Base-by-base conservation (phyloP, 345 rosid genomes). In the Gossypium rotundifolium region DNA sequence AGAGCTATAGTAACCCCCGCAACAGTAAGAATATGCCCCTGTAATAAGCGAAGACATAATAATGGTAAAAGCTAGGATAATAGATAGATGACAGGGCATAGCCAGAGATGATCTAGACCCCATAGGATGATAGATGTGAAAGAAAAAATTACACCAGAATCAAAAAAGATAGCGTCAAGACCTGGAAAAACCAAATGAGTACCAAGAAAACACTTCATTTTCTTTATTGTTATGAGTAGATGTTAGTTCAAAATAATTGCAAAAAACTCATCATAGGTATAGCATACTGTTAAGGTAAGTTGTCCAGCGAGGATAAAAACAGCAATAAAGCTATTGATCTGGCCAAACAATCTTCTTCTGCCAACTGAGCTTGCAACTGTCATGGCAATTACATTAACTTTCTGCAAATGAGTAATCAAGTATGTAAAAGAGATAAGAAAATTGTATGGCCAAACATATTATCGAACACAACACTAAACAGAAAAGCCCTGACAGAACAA, bases 291-390 rank as follows among this genome's bases (percentile, higher is more conserved):
- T 80, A 91, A 79, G 57, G 96, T 92, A 67, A 94, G 89, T 83
- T 92, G 98, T 81, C 97, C 98, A 73, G 84, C 83, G 33, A 94
- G 96, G 81, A 94, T 92, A 85, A 94, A 94, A 70, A 90, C 81
- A 73, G 96, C 98, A 79, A 92, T 88, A 38, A 94, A 92, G 92
- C 97, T 89, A 79, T 94, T 94, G 82, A 94, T 94, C 91, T 94
- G 89, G 7, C 94, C 97, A 79, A 92, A 88, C 81, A 94, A 79
- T 83, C 75, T 90, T 83, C 97, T 92, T 78, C 97, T 86, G 29
- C 87, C 98, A 74, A 88, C 73, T 27, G 97, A 87, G 79, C 90
- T 87, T 80, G 86, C 82, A 73, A 92, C 88, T 38, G 96, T 88
- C 76, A 76, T 79, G 52, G 98, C 96, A 77, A 94, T 88, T 68